Percentiles rank a stretch among this genome's conserved stretches.
Conservation (phyloP, 1,139 yeast species). For the Yamadazyma conglobata region DNA sequence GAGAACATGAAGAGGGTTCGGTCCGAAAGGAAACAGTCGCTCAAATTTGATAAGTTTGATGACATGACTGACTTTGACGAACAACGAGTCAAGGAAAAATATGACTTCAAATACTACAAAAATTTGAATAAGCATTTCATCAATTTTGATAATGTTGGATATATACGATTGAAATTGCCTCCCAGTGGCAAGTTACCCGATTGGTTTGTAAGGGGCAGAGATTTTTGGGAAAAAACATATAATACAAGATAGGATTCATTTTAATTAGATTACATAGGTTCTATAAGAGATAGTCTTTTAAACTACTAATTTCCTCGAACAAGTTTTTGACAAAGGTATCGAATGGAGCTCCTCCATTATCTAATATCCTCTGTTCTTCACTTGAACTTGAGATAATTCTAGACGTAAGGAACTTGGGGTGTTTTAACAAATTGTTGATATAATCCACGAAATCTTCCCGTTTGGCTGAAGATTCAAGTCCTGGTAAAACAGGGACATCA, state of each 20-base stretch:
- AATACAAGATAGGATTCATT: slow-evolving; percentile 1
- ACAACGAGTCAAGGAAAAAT: slow-evolving; percentile 21
- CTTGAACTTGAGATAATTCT: slow-evolving; percentile 59
- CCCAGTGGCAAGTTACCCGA: slow-evolving; percentile 58
- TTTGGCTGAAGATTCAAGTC: slow-evolving; percentile 56
- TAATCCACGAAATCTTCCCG: slow-evolving; percentile 56
- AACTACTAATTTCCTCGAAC: slow-evolving; percentile 52
- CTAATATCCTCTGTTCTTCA: slow-evolving; percentile 60
- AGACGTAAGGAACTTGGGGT: slow-evolving; percentile 78
- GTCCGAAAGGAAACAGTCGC: slow-evolving; percentile 9
- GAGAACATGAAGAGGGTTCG: slow-evolving; percentile 17
- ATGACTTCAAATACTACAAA: slow-evolving; percentile 38
- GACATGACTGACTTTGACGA: slow-evolving; percentile 19
- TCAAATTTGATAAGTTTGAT: slow-evolving; percentile 11
- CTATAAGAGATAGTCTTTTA: slow-evolving; percentile 42
- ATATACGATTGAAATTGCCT: slow-evolving; percentile 53
- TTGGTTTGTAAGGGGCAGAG: slow-evolving; percentile 67
- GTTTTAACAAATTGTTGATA: slow-evolving; percentile 70
- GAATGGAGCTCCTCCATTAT: slow-evolving; percentile 38
- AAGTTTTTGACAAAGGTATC: slow-evolving; percentile 45
- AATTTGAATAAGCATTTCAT: slow-evolving; percentile 27
- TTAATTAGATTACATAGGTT: neutral
- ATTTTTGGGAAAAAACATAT: slow-evolving; percentile 52
- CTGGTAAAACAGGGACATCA: slow-evolving; percentile 48
- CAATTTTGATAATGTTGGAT: slow-evolving; percentile 35